Evolutionary conservation across 176 grass and related monocot genomes (phyloP), one percentile per base, ranked within the genome.

Genomic region (Musa acuminata): DNA sequence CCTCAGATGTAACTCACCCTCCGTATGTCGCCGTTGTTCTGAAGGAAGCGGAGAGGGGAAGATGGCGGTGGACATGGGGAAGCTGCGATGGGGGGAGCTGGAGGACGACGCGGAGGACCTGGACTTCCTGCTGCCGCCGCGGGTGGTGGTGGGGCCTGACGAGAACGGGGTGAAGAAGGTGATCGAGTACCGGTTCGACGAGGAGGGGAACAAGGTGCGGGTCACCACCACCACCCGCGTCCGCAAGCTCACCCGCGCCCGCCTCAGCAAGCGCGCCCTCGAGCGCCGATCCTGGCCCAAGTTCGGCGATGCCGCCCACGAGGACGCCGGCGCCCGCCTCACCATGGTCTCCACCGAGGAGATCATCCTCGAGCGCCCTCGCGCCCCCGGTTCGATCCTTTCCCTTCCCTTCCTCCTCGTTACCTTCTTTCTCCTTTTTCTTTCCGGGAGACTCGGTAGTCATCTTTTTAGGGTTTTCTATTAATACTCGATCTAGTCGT

Each of bases 331-430:
- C 43, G 68, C 78, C 52, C 78, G 81, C 20, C 86, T 92, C 49
- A 92, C 86, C 71, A 84, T 88, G 89, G 83, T 92, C 53, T 88
- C 86, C 55, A 92, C 86, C 11, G 90, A 93, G 80, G 90, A 93
- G 73, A 93, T 93, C 65, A 17, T 93, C 62, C 82, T 93, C 51
- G 90, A 93, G 77, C 80, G 87, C 48, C 90, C 90, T 1, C 87
- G 90, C 3, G 77, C 90, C 57, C 87, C 90, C 85, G 90, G 90
- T 92, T 43, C 35, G 35, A 43, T 43, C 35, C 35, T 43, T 43
- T 43, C 35, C 35, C 35, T 43, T 43, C 35, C 35, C 35, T 43
- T 43, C 35, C 21, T 67, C 27, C 22, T 48, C 17, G 12, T 55
- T 9, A 3, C 53, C 68, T 67, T 11, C 29, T 72, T 0, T 3